Base-by-base conservation (phyloP, 495 filamentous ascomycete species). In the Neurospora sp. region DNA sequence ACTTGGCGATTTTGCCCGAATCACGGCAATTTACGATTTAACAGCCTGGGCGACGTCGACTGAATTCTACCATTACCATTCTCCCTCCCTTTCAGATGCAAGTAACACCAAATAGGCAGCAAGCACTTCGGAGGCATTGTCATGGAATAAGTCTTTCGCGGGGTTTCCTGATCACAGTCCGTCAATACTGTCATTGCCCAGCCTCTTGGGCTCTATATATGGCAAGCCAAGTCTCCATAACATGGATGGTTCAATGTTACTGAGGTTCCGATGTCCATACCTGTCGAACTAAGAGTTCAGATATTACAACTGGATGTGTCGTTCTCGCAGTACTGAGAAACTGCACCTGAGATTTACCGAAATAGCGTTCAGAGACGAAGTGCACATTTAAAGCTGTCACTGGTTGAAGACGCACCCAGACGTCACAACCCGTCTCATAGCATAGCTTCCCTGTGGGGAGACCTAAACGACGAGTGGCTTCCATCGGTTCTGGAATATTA, bases 221-320 rank as follows among this genome's bases (percentile, higher is more conserved):
- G 27, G 27, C 4, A 16, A 4, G 27, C 27, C 14, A 35, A 18
- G 27, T 5, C 8, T 6, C 0, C 9, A 65, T 18, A 16, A 18
- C 3, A 31, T 1, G 1, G 6, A 0, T 16, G 6, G 0, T 31
- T 31, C 27, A 18, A 31, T 4, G 53, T 9, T 2, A 35, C 12
- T 61, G 2, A 7, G 12, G 53, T 18, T 8, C 22, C 3, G 53
- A 18, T 18, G 46, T 10, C 20, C 2, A 22, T 12, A 14, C 2
- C 9, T 27, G 10, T 11, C 1, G 1, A 22, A 48, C 44, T 48
- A 8, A 22, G 4, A 12, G 4, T 12, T 53, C 3, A 20, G 3
- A 10, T 18, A 20, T n/a, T n/a, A 0, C 42, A 46, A 8, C 0
- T 46, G 3, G 1, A 1, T 0, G 4, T n/a, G 3, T 0, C 42